Conservation (phyloP, 352 stramenopile species). For the Phytophthora syringae region DNA sequence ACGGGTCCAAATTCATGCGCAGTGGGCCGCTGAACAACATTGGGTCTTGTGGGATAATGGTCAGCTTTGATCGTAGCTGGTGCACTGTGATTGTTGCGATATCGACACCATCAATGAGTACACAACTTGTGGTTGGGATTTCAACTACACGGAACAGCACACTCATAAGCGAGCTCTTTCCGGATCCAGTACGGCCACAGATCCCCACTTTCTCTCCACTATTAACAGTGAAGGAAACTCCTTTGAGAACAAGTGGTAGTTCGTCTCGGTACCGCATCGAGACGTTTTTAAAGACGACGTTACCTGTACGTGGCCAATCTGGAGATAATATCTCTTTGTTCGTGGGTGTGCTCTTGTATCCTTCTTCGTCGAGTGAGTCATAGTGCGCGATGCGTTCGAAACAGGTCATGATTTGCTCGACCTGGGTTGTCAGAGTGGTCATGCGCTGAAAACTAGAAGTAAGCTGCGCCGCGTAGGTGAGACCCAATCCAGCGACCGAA, state of each 20-base stretch:
- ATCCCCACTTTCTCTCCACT: conserved; percentile 87
- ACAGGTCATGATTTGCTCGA: conserved; percentile 57
- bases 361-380: conserved; percentile 48
- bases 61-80: conserved; percentile 43
- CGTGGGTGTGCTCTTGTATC: conserved; percentile 21
- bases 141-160: conserved; percentile 54
- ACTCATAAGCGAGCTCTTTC: conserved; percentile 56
- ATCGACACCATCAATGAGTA: conserved; percentile 89
- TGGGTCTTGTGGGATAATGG: conserved; percentile 87
- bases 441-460: conserved; percentile 55
- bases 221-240: conserved; percentile 55
- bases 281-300: conserved; percentile 50
- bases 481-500: conserved; percentile 30
- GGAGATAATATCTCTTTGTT: conserved; percentile 6
- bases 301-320: conserved; percentile 47
- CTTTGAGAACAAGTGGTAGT: conserved; percentile 49
- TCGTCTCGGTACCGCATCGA: conserved; percentile 55
- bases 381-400: conserved; percentile 50
- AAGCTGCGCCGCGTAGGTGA: conserved; percentile 47
- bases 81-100: conserved; percentile 47
- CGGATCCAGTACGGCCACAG: conserved; percentile 48
- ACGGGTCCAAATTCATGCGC: conserved; percentile 92
- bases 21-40: conserved; percentile 92
- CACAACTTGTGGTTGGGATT: conserved; percentile 46
- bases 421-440: conserved; percentile 46